Evolutionary conservation across 805 yeast species (phyloP).

Genomic region (Komagataella phaffii): DNA sequence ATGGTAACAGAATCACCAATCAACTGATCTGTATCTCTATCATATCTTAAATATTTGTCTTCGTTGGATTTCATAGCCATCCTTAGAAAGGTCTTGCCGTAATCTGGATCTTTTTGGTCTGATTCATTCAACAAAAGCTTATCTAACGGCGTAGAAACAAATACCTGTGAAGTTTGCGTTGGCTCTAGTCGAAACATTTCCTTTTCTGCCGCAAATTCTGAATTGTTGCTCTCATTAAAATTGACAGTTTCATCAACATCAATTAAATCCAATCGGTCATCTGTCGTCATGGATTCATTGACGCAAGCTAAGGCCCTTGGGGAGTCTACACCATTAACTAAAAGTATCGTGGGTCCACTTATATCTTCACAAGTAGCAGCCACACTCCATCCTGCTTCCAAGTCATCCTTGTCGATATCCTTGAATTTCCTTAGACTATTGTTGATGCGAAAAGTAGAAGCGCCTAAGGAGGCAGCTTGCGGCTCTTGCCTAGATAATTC

Average conservation of each 20-base stretch:
- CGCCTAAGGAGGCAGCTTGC: not conserved
- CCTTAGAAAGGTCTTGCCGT: slow-evolving; percentile 1
- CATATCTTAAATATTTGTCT: slow-evolving; percentile 12
- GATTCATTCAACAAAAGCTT: slow-evolving; percentile 5
- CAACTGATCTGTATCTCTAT: slow-evolving; percentile 7
- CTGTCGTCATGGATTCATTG: slow-evolving; percentile 4
- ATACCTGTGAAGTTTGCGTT: slow-evolving; percentile 11
- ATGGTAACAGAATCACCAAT: slow-evolving; percentile 11
- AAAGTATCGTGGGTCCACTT: slow-evolving; percentile 13
- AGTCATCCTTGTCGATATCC: slow-evolving; percentile 7
- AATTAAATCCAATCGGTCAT: slow-evolving; percentile 4
- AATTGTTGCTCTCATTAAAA: slow-evolving; percentile 8
- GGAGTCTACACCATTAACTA: slow-evolving; percentile 2
- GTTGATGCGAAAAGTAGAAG: slow-evolving; percentile 9
- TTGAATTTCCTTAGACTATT: slow-evolving; percentile 7
- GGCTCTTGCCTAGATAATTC: not conserved
- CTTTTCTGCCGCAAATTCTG: slow-evolving; percentile 4
- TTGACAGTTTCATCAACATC: slow-evolving; percentile 6
- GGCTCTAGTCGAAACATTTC: slow-evolving; percentile 13
- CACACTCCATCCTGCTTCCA: slow-evolving; percentile 19
- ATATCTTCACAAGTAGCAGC: slow-evolving; percentile 9
- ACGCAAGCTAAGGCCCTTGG: not conserved
- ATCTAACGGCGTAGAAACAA: slow-evolving; percentile 11
- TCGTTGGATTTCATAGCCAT: slow-evolving; percentile 12
- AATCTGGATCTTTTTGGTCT: slow-evolving; percentile 1